phyloP scores from a whole-genome alignment of 148 eudicot species.

The Pharnaceum exiguum region DNA sequence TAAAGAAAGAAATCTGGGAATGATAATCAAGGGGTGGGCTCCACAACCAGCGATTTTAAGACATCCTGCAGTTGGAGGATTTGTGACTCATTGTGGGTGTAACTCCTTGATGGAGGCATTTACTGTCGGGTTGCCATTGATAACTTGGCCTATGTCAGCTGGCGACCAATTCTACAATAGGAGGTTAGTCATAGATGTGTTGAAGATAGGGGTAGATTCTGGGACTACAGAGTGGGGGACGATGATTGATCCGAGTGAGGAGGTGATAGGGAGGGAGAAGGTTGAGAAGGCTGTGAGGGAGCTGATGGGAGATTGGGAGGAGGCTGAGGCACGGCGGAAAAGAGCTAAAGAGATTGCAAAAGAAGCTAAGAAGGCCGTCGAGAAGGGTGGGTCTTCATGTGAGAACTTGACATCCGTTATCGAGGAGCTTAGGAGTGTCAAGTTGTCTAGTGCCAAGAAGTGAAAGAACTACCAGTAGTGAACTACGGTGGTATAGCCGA shows the following conservation, averaged over 20 bases:
- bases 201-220: conserved; percentile 2
- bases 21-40: conserved; percentile 30
- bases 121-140: conserved; percentile 18
- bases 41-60: conserved; percentile 27
- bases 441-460: too few relatives aligned
- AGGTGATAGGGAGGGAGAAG: conserved; percentile 13
- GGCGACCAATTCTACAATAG: conserved; percentile 30
- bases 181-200: conserved; percentile 13
- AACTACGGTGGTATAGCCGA: too few relatives aligned
- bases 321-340: conserved; percentile 12
- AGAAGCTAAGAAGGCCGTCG: conserved; percentile 11
- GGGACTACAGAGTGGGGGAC: conserved; percentile 9
- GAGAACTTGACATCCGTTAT: background rate
- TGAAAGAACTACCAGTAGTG: too few relatives aligned
- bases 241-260: conserved; percentile 17
- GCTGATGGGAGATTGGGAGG: conserved; percentile 25
- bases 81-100: conserved; percentile 24
- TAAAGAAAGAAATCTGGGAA: conserved; percentile 6
- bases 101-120: conserved; percentile 28
- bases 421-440: conserved; percentile 4
- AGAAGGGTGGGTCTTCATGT: conserved; percentile 16
- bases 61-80: conserved; percentile 21
- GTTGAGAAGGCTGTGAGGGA: conserved; percentile 5
- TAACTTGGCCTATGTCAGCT: conserved; percentile 26
- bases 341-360: conserved; percentile 9